A percentile compares a stretch with the other conserved stretches of the same genome.
These are phyloP conservation scores for Trametes sanguinea DNA, from an alignment of 768 basidiomycete species.

Conservation along the genomic window DNA sequence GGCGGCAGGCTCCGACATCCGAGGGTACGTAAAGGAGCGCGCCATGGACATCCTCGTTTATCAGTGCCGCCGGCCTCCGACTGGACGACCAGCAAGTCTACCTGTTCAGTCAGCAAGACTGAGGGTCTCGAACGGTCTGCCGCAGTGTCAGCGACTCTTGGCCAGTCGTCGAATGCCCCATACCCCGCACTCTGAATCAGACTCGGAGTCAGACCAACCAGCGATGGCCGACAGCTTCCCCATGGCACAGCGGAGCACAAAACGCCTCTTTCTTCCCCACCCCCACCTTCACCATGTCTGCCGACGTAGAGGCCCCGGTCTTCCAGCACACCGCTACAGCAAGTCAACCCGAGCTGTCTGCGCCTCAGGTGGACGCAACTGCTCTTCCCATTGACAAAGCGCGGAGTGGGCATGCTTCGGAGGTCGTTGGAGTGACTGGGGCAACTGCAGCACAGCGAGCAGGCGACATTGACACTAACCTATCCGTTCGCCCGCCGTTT, in stretches of 20 bases:
- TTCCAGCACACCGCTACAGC: neutral
- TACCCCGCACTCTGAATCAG: too few species aligned
- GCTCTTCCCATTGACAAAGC: too few species aligned
- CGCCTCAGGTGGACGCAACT: too few species aligned
- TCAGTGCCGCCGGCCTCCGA: neutral
- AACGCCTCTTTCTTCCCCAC: neutral
- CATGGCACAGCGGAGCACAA: too few species aligned
- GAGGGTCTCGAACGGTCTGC: constrained; percentile 4
- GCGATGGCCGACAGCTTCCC: neutral
- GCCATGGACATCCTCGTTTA: neutral
- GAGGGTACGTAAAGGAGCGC: constrained; percentile 5
- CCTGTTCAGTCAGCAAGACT: neutral
- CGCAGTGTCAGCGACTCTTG: neutral
- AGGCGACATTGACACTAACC: neutral
- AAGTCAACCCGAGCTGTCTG: too few species aligned
- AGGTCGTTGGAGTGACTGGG: constrained; percentile 2
- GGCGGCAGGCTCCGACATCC: neutral
- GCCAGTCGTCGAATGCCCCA: neutral
- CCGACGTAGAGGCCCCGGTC: neutral
- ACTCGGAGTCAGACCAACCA: neutral
- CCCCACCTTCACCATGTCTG: neutral
- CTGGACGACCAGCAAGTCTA: neutral
- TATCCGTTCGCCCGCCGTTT: constrained; percentile 11
- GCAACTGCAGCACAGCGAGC: neutral
- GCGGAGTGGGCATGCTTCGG: neutral